Evolutionary conservation across 805 yeast species (phyloP).

Genomic region (Zygosaccharomyces bailii): DNA sequence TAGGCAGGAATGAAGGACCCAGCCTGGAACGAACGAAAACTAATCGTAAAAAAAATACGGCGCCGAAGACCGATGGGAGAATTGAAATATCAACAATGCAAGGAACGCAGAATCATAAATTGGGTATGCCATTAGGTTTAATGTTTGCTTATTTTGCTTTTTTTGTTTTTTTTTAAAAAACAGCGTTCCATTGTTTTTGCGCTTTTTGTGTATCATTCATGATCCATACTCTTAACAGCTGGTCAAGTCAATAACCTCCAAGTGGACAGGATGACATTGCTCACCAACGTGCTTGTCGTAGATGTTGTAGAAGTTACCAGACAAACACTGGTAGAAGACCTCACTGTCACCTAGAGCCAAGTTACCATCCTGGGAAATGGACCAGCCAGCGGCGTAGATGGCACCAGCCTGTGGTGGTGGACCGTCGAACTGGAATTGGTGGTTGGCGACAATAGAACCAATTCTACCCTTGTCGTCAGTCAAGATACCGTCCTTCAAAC

Average conservation of each 20-base stretch:
- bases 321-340: slow-evolving; percentile 68
- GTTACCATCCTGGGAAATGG: slow-evolving; percentile 49
- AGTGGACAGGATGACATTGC: slow-evolving; percentile 62
- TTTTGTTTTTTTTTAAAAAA: neutral
- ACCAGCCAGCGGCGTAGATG: slow-evolving; percentile 69
- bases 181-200: slow-evolving; percentile 11
- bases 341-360: slow-evolving; percentile 62
- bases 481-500: slow-evolving; percentile 49
- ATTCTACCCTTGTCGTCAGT: slow-evolving; percentile 62
- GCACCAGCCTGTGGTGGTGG: slow-evolving; percentile 84
- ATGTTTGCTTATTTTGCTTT: slow-evolving; percentile 6
- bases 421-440: slow-evolving; percentile 84
- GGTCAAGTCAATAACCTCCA: slow-evolving; percentile 56
- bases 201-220: slow-evolving; percentile 65
- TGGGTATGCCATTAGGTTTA: slow-evolving; percentile 10
- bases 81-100: slow-evolving; percentile 14
- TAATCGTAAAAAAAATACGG: neutral
- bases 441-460: slow-evolving; percentile 77
- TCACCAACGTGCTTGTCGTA: slow-evolving; percentile 60
- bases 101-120: slow-evolving; percentile 19
- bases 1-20: neutral
- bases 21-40: slow-evolving; percentile 7
- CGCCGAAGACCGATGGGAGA: neutral
- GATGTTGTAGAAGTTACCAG: slow-evolving; percentile 76
- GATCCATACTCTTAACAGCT: slow-evolving; percentile 57